Evolutionary conservation across 805 yeast species (phyloP), one percentile per base, ranked within the genome.

Genomic region (Metschnikowia kunwiensis): DNA sequence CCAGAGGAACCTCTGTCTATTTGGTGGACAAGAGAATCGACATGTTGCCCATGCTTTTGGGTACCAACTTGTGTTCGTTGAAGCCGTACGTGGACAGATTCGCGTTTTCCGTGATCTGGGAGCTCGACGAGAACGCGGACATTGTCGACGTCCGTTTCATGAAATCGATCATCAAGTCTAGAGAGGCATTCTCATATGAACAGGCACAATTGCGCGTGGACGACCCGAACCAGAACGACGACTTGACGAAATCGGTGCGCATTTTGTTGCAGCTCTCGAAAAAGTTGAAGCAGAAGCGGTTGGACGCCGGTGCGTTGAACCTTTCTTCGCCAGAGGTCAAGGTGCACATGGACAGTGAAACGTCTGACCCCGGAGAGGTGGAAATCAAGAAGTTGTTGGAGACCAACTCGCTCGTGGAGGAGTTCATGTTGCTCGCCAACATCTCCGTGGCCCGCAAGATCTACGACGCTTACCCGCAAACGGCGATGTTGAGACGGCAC

Each of bases 251-350:
- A 43, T 93, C 96, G 19, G 87, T 93, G 89, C 74, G 98, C 51
- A 79, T 82, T 14, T 68, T 93, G 47, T 65, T 93, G 36, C 61
- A 68, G 30, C 62, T 93, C n/a, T 89, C 97, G 3, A 86, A 86
- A 55, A 80, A 80, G 48, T 69, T 93, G 53, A 88, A 86, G 59
- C 87, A 86, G 61, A 77, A 80, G 57, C 76, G 99, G 60, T 64
- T 89, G 53, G 91, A 83, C 46, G 93, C 94, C 2, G 99, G 99
- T 65, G 99, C 99, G 0, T 74, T 93, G 58, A 93, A 93, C 59
- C 70, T 93, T 50, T 96, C 98, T 0, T 87, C 96, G 3, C 99
- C 99, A 0, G 99, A 93, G 60, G 98, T 93, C 32, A 91, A 91
- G 61, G 96, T 93, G 24, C 93, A 88, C 51, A 83, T 89, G 82